These are phyloP conservation scores for Fusarium coicis DNA, from an alignment of 2,329 filamentous ascomycete species.

Conservation along the genomic window DNA sequence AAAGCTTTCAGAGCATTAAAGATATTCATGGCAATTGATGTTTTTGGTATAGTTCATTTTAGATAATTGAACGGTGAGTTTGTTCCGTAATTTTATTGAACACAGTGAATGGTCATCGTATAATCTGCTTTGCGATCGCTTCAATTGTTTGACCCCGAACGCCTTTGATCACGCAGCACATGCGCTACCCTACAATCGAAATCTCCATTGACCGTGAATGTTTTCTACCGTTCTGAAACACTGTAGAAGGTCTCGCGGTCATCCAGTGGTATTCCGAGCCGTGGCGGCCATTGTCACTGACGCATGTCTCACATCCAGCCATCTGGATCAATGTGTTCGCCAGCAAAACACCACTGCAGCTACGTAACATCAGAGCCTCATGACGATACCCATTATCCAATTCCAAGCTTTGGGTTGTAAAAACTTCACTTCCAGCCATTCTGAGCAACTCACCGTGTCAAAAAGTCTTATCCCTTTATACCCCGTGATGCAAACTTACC, in stretches of 20 bases:
- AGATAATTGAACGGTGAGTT: background rate
- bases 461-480: background rate
- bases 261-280: conserved; percentile 6
- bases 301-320: conserved; percentile 28
- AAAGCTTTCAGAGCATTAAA: too few species aligned
- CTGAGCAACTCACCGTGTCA: background rate
- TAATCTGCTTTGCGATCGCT: background rate
- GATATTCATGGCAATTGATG: background rate
- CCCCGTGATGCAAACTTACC: background rate
- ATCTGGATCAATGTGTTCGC: background rate
- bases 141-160: background rate
- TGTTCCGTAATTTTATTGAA: background rate
- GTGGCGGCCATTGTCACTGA: background rate
- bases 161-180: background rate
- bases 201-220: too few species aligned
- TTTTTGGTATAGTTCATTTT: too few species aligned
- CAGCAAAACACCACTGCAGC: background rate
- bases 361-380: background rate
- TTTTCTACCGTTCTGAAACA: accelerated
- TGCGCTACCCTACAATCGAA: background rate
- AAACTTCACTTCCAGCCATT: background rate
- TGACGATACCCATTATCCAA: background rate
- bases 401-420: accelerated
- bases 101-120: background rate
- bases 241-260: background rate